Evolutionary conservation across 208 protist genomes (phyloP).

Genomic region (Trypanosoma platydactyli): DNA sequence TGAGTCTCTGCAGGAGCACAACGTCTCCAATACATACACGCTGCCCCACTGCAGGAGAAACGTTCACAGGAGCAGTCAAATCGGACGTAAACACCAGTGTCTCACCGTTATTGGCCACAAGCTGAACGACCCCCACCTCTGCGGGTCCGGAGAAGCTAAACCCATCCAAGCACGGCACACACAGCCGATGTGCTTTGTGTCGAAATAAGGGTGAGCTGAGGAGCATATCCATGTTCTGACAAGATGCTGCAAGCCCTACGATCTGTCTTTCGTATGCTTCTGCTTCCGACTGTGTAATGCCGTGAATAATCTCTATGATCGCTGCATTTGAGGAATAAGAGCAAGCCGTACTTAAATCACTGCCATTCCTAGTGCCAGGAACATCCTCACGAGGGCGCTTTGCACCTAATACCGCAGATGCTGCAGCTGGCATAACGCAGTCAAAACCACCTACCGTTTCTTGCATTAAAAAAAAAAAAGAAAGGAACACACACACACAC

Average conservation of each 20-base stretch:
- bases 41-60: constrained; percentile 23
- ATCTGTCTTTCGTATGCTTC: constrained; percentile 5
- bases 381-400: constrained; percentile 35
- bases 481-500: neutral
- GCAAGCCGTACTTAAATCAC: neutral
- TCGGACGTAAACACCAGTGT: constrained; percentile 52
- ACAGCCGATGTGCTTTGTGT: constrained; percentile 11
- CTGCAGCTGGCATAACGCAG: constrained; percentile 8
- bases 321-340: constrained; percentile 19
- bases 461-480: neutral
- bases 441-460: neutral
- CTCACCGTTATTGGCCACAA: constrained; percentile 67
- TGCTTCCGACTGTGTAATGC: constrained; percentile 21
- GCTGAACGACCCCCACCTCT: constrained; percentile 52
- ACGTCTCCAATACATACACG: constrained; percentile 52
- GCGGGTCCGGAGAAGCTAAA: constrained; percentile 28
- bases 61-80: constrained; percentile 11
- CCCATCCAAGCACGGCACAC: constrained; percentile 1
- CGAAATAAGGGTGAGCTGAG: constrained; percentile 19
- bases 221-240: constrained; percentile 13
- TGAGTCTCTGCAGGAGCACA: constrained; percentile 41
- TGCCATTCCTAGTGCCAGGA: neutral
- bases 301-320: constrained; percentile 33
- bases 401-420: constrained; percentile 9
- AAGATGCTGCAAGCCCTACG: neutral